Conservation (phyloP, 768 basidiomycete genomes). For the Boletus sp. region DNA sequence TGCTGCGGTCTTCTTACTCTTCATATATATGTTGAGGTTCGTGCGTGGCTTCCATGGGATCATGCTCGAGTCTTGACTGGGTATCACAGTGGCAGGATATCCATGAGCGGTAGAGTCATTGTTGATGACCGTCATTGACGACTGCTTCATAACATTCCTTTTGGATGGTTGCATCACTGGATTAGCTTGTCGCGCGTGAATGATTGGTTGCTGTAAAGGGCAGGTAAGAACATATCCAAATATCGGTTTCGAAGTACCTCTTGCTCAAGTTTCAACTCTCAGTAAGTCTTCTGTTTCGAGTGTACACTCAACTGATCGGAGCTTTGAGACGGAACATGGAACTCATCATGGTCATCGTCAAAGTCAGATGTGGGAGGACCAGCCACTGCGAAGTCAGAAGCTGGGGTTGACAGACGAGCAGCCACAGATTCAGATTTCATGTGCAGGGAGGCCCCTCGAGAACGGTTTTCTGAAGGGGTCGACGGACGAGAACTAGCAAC, state of each 20-base stretch:
- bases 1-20: not conserved
- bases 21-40: not conserved
- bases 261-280: not conserved
- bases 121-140: no score
- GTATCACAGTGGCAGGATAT: no score
- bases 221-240: not conserved
- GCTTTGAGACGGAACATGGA: no score
- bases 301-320: no score
- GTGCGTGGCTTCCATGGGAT: not conserved
- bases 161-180: not conserved
- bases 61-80: no score
- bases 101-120: no score
- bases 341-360: not conserved
- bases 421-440: no score
- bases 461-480: no score
- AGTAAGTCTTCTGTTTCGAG: not conserved
- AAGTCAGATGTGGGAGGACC: not conserved
- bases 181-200: not conserved
- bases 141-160: no score
- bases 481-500: no score
- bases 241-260: not conserved
- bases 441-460: no score
- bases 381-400: not conserved
- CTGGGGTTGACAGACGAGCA: not conserved
- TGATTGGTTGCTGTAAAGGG: not conserved